A percentile compares a stretch with the other conserved stretches of the same genome.
Evolutionary conservation across 2,329 filamentous ascomycete genomes (phyloP).

Genomic region (Apiospora phragmitis): DNA sequence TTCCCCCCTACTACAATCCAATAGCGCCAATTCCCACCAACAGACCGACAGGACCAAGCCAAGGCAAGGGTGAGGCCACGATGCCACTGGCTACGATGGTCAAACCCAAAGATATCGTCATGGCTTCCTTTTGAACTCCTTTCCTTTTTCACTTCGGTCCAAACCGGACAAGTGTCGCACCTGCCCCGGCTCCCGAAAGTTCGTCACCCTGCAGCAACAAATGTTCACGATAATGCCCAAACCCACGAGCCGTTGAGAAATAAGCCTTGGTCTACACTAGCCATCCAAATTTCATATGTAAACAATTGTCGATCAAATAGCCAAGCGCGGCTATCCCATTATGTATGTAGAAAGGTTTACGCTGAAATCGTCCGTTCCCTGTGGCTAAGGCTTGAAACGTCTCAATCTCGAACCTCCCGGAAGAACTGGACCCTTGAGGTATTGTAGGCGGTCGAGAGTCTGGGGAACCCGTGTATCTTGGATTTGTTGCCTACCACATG

Average conservation of each 20-base stretch:
- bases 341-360: not conserved
- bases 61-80: not conserved
- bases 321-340: constrained; percentile 1
- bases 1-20: not conserved
- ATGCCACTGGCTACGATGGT: not conserved
- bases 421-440: not conserved
- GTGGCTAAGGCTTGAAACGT: not conserved
- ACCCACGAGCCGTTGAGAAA: constrained; percentile 4
- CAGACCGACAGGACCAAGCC: not conserved
- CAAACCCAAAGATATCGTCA: not conserved
- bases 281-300: not conserved
- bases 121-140: not conserved
- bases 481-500: not conserved
- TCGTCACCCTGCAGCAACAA: not conserved
- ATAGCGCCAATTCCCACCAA: not conserved
- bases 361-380: not conserved
- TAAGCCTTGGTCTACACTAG: not conserved
- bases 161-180: not conserved
- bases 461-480: constrained; percentile 3
- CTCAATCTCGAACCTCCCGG: not conserved
- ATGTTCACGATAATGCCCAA: not conserved
- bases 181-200: not conserved
- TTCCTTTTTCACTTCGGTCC: not conserved
- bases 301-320: not conserved
- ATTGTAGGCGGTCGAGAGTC: not conserved